Evolutionary conservation across 495 filamentous ascomycete genomes (phyloP).

Genomic region (Penicillium desertorum): DNA sequence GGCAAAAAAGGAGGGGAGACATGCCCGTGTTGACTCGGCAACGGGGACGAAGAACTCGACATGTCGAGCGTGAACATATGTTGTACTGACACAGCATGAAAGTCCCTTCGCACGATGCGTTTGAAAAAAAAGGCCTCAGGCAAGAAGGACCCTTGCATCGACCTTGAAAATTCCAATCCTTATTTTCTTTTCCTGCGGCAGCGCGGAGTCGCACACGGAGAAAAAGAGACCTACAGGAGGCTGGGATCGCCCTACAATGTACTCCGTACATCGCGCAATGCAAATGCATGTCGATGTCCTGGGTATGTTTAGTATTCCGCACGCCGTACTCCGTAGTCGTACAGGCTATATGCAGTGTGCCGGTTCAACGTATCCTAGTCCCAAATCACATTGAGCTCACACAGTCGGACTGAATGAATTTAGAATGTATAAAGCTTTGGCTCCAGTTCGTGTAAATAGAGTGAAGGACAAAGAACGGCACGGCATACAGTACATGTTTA

Average conservation of each 20-base stretch:
- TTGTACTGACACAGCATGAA: constrained; percentile 1
- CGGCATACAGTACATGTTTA: too few relatives aligned
- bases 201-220: constrained; percentile 17
- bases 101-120: not conserved
- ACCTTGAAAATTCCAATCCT: constrained; percentile 1
- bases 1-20: constrained; percentile 5
- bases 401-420: not conserved
- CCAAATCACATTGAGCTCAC: not conserved
- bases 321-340: not conserved
- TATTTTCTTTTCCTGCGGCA: constrained; percentile 14
- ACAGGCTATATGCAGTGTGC: constrained; percentile 3
- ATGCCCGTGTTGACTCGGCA: constrained; percentile 23
- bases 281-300: constrained; percentile 13
- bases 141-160: constrained; percentile 8
- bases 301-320: not conserved
- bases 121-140: constrained; percentile 5
- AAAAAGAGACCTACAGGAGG: constrained; percentile 23
- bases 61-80: constrained; percentile 12
- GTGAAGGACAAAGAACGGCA: too few relatives aligned
- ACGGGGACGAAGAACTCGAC: constrained; percentile 16
- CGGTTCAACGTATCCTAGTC: not conserved
- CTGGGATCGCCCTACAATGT: constrained; percentile 3
- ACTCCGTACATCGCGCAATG: constrained; percentile 12
- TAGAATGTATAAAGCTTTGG: not conserved
- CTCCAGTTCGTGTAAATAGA: too few relatives aligned